A percentile compares a stretch with the other conserved stretches of the same genome.
Evolutionary conservation across 371 early-diverging fungal genomes (phyloP).

Genomic region (Rhizomucor pusillus): DNA sequence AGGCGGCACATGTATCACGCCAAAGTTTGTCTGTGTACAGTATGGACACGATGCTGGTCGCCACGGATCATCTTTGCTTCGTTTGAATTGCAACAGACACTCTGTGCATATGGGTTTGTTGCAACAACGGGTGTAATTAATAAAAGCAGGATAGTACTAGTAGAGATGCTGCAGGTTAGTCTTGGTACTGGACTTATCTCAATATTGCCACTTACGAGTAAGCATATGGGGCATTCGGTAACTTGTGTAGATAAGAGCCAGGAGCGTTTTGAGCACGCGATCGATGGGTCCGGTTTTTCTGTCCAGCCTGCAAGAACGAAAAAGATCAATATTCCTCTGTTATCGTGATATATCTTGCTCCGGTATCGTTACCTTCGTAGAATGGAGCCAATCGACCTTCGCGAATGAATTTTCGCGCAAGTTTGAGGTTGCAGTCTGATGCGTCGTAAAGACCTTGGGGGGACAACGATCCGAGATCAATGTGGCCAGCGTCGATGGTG

Average conservation of each 20-base stretch:
- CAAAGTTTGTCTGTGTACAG: conserved; percentile 82
- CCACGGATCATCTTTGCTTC: conserved; percentile 46
- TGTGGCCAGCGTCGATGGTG: conserved; percentile 11
- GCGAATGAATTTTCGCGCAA: conserved; percentile 65
- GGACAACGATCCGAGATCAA: conserved; percentile 64
- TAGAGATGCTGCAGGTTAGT: neutral
- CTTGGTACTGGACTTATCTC: neutral
- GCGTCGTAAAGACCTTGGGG: conserved; percentile 67
- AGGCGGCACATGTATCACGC: conserved; percentile 67
- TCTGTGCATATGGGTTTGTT: conserved; percentile 91
- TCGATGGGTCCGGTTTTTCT: too few relatives aligned
- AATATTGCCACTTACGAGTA: conserved; percentile 57
- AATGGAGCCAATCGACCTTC: conserved; percentile 81
- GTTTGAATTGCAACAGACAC: conserved; percentile 88
- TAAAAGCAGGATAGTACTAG: conserved; percentile 85
- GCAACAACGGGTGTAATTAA: conserved; percentile 88
- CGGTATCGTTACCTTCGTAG: conserved; percentile 60
- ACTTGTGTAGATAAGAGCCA: conserved; percentile 38
- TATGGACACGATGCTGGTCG: conserved; percentile 76
- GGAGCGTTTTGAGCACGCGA: neutral
- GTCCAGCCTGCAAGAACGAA: neutral
- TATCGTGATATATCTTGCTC: neutral
- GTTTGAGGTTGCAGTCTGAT: conserved; percentile 68
- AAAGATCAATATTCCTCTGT: neutral
- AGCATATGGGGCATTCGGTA: conserved; percentile 90